Percentiles rank a stretch among this genome's conserved stretches.
These are phyloP conservation scores for Colletotrichum spinosum DNA, from an alignment of 2,329 filamentous ascomycete genomes.

Conservation along the genomic window DNA sequence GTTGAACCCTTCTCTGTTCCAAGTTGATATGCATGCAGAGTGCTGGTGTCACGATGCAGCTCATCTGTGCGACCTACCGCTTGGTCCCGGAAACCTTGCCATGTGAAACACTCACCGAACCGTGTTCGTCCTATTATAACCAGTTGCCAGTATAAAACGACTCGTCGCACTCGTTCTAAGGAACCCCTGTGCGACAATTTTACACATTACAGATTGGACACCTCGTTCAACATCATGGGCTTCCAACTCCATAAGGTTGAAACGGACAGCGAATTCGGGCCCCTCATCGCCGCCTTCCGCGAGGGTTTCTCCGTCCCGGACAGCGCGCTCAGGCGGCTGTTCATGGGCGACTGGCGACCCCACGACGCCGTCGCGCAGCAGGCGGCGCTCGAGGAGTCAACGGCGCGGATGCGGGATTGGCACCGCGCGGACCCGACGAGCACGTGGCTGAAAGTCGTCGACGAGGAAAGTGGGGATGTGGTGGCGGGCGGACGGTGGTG, in stretches of 20 bases:
- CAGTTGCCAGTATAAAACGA: too few species aligned
- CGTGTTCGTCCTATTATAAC: too few species aligned
- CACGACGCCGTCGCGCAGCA: conserved; percentile 2
- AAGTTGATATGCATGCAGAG: too few species aligned
- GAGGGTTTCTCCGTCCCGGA: conserved; percentile 3
- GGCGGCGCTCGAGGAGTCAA: not conserved
- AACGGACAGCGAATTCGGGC: conserved; percentile 2
- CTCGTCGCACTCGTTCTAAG: not conserved
- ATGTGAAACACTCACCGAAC: too few species aligned
- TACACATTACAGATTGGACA: not conserved
- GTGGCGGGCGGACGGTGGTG: conserved; percentile 15
- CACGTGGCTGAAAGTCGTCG: conserved; percentile 51
- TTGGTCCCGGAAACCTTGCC: too few species aligned
- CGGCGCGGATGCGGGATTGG: conserved; percentile 5
- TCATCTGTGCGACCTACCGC: too few species aligned
- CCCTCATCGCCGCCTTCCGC: conserved; percentile 3
- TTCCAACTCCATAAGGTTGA: not conserved
- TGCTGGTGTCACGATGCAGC: too few species aligned
- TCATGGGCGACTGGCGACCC: conserved; percentile 19
- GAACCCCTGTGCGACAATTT: not conserved
- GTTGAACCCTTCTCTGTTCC: conserved; percentile 6
- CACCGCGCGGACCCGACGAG: conserved; percentile 42
- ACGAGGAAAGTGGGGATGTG: conserved; percentile 40
- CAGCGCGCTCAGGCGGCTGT: conserved; percentile 9
- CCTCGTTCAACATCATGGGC: not conserved